phyloP scores from a whole-genome alignment of 371 early-diverging fungal species.

The Circinella minor region DNA sequence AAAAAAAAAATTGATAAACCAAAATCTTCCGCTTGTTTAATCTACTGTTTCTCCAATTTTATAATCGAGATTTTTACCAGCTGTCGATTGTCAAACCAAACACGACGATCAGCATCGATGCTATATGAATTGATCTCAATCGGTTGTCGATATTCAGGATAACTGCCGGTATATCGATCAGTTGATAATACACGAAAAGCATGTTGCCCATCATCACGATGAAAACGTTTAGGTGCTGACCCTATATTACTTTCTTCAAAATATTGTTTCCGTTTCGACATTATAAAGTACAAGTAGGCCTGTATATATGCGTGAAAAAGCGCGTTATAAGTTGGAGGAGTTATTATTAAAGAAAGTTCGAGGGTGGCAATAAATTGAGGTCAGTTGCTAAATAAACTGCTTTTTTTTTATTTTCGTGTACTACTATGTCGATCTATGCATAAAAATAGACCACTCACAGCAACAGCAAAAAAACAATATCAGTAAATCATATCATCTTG shows the following conservation, averaged over 20 bases:
- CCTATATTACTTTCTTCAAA: neutral
- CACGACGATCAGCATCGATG: slow-evolving; percentile 59
- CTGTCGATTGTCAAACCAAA: slow-evolving; percentile 8
- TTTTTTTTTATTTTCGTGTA: too few species aligned
- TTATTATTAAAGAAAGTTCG: too few species aligned
- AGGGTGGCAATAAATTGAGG: too few species aligned
- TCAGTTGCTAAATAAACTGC: too few species aligned
- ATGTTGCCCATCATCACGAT: neutral
- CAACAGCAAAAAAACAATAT: too few species aligned
- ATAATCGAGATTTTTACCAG: slow-evolving; percentile 76
- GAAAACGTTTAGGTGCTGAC: neutral
- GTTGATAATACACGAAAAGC: slow-evolving; percentile 12
- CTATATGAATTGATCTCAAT: slow-evolving; percentile 79
- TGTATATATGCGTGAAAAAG: too few species aligned
- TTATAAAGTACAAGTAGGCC: neutral
- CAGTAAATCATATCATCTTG: too few species aligned
- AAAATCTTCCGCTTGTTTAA: slow-evolving; percentile 2
- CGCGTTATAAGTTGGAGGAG: too few species aligned
- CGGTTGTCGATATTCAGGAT: slow-evolving; percentile 71
- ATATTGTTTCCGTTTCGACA: neutral
- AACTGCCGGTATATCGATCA: slow-evolving; percentile 55
- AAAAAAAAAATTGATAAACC: neutral
- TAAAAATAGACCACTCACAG: too few species aligned
- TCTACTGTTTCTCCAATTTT: slow-evolving; percentile 8
- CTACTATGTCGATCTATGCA: too few species aligned